These are phyloP conservation scores for Abortiporus biennis DNA, from an alignment of 1,284 basidiomycete genomes.

Conservation along the genomic window DNA sequence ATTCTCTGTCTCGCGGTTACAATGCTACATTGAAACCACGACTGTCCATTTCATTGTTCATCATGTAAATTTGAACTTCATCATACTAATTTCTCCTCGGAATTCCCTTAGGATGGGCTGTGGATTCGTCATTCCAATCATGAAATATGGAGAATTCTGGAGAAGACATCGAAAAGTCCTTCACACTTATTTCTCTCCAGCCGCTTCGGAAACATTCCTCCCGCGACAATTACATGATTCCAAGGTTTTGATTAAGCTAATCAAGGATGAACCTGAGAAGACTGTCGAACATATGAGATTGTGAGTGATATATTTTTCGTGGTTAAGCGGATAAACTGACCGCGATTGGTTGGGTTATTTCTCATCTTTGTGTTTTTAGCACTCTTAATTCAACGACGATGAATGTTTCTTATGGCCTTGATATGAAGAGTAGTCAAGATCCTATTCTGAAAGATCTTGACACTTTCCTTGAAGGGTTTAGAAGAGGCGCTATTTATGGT, in stretches of 20 bases:
- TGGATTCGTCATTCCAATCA: background rate
- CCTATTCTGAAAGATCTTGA: too few species aligned
- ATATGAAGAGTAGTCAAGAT: too few species aligned
- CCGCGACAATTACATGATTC: background rate
- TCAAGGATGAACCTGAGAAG: background rate
- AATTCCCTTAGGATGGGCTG: slow-evolving; percentile 3
- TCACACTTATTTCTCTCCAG: slow-evolving; percentile 3
- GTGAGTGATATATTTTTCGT: background rate
- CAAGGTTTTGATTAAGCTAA: background rate
- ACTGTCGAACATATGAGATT: background rate
- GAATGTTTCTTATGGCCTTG: background rate
- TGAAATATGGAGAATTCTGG: slow-evolving; percentile 3
- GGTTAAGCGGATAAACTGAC: background rate
- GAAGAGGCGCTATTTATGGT: too few species aligned
- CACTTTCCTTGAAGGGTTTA: too few species aligned
- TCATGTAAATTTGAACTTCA: too few species aligned
- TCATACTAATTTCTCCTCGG: background rate
- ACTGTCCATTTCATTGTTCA: too few species aligned
- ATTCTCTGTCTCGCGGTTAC: too few species aligned
- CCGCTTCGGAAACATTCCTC: background rate
- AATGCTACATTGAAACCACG: too few species aligned
- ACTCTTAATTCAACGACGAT: background rate
- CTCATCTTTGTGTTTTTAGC: background rate
- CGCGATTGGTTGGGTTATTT: background rate
- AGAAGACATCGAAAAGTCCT: slow-evolving; percentile 1